Evolutionary conservation across 2,329 filamentous ascomycete species (phyloP).

Genomic region (Fusarium proliferatum): DNA sequence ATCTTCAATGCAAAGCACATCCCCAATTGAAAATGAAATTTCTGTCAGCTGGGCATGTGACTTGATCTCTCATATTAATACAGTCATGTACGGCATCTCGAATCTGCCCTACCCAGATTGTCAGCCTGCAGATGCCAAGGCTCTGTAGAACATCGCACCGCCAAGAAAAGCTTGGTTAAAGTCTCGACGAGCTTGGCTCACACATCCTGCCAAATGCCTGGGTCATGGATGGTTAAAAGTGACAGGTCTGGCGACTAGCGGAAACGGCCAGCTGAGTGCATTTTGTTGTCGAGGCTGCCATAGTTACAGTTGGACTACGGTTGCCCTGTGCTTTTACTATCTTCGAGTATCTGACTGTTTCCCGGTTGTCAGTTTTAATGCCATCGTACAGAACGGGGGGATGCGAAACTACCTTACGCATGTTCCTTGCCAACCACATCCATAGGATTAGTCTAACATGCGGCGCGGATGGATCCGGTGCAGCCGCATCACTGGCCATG

Average conservation of each 20-base stretch:
- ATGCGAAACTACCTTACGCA: neutral
- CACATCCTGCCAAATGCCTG: slow-evolving; percentile 27
- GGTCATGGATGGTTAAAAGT: slow-evolving; percentile 15
- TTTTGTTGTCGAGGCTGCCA: slow-evolving; percentile 1
- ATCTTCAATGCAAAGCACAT: neutral
- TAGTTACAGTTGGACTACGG: neutral
- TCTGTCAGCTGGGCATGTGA: neutral
- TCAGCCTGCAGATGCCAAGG: slow-evolving; percentile 43
- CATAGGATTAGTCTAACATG: slow-evolving; percentile 7
- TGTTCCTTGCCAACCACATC: slow-evolving; percentile 15
- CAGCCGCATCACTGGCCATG: slow-evolving; percentile 25
- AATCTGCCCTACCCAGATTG: slow-evolving; percentile 29
- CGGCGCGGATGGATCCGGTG: slow-evolving; percentile 23
- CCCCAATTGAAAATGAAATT: neutral
- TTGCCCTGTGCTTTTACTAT: neutral
- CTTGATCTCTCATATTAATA: neutral
- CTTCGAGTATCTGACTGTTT: neutral
- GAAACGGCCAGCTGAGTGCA: slow-evolving; percentile 13
- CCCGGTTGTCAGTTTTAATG: neutral
- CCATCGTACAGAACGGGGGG: neutral
- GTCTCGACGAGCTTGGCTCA: slow-evolving; percentile 41
- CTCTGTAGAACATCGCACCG: slow-evolving; percentile 36
- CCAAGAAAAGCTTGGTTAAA: slow-evolving; percentile 48
- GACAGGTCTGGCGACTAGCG: slow-evolving; percentile 3
- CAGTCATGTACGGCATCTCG: slow-evolving; percentile 2